Conservation (phyloP, 768 basidiomycete genomes). For the Roridomyces roridus region DNA sequence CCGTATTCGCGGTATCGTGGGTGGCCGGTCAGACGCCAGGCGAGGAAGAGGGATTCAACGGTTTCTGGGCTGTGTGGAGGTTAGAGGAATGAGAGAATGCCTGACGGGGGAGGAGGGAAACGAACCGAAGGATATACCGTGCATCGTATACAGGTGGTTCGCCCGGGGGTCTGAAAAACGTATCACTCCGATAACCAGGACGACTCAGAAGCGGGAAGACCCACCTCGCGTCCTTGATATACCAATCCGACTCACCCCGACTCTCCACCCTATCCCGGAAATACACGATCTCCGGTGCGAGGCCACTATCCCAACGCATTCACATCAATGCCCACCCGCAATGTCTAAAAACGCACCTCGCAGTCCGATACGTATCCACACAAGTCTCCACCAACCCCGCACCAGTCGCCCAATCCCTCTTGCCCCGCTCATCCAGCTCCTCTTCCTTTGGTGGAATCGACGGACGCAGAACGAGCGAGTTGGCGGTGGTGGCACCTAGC, state of each 20-base stretch:
- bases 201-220: no score
- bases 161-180: constrained; percentile 35
- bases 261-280: constrained; percentile 72
- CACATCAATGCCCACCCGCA: neutral
- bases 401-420: constrained; percentile 84
- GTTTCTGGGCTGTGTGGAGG: constrained; percentile 77
- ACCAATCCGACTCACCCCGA: constrained; percentile 68
- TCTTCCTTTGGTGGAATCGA: constrained; percentile 69
- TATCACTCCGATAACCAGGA: neutral
- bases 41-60: constrained; percentile 91
- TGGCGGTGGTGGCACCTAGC: constrained; percentile 81
- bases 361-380: constrained; percentile 84
- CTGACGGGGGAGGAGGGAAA: neutral
- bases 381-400: constrained; percentile 88
- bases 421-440: constrained; percentile 62
- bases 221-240: constrained; percentile 81
- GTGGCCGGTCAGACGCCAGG: constrained; percentile 90
- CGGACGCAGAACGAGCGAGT: constrained; percentile 54
- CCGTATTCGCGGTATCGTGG: constrained; percentile 79
- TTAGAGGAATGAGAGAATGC: neutral
- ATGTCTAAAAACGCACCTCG: constrained; percentile 66
- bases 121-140: constrained; percentile 87
- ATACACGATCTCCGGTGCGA: constrained; percentile 89
- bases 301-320: constrained; percentile 56
- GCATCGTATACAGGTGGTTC: constrained; percentile 74